A percentile compares a stretch with the other conserved stretches of the same genome.
Evolutionary conservation across 768 basidiomycete genomes (phyloP).

Genomic region (Psilocybe azurescens): DNA sequence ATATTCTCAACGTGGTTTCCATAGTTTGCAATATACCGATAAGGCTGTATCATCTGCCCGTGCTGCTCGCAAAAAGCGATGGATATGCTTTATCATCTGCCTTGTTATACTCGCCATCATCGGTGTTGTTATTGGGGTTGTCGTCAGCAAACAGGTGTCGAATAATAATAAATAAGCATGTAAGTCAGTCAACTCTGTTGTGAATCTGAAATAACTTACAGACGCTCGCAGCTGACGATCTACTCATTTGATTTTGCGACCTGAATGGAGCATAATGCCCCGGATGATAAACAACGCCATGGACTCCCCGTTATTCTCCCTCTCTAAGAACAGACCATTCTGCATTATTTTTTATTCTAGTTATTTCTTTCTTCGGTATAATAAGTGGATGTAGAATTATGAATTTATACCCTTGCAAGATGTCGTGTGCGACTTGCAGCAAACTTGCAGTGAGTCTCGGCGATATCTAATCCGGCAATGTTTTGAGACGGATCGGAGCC

Average conservation of each 20-base stretch:
- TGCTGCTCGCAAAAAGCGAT: constrained; percentile 92
- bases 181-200: neutral
- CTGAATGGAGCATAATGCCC: constrained; percentile 8
- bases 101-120: constrained; percentile 71
- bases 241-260: constrained; percentile 6
- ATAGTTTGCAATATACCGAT: constrained; percentile 80
- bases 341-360: constrained; percentile 22
- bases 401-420: constrained; percentile 14
- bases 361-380: constrained; percentile 13
- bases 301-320: constrained; percentile 7
- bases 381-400: constrained; percentile 15
- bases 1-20: constrained; percentile 7
- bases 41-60: constrained; percentile 88
- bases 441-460: neutral
- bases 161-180: constrained; percentile 33
- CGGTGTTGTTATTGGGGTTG: constrained; percentile 64
- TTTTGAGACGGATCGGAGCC: constrained; percentile 19
- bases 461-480: neutral
- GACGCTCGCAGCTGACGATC: neutral
- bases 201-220: constrained; percentile 3
- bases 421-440: neutral
- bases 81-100: constrained; percentile 90
- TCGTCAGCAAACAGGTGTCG: constrained; percentile 49
- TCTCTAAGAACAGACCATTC: constrained; percentile 11
- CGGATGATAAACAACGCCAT: constrained; percentile 17